A percentile compares a stretch with the other conserved stretches of the same genome.
Evolutionary conservation across 78 protist genomes (phyloP).

Genomic region (Pigoraptor vietnamica): DNA sequence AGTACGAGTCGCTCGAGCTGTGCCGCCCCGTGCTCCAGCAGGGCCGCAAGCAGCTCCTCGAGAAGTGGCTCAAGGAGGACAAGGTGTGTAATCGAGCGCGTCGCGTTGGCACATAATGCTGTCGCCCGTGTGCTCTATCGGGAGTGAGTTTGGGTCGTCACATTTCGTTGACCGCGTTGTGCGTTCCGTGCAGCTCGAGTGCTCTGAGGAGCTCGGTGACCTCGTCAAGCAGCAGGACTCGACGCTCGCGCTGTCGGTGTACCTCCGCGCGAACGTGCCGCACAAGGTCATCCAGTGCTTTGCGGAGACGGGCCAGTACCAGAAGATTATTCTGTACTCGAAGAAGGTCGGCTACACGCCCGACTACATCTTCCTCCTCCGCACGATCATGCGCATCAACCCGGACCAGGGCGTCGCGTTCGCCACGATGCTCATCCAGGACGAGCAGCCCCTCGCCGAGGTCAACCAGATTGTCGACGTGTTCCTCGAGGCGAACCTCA

Average conservation of each 20-base stretch:
- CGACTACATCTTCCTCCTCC: constrained; percentile 63
- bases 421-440: constrained; percentile 71
- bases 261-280: constrained; percentile 72
- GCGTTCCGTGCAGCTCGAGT: constrained; percentile 61
- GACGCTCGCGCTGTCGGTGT: constrained; percentile 83
- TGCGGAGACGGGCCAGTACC: constrained; percentile 82
- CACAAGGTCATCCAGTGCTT: constrained; percentile 85
- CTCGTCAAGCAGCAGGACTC: constrained; percentile 54
- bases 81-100: constrained; percentile 35
- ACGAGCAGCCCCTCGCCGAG: constrained; percentile 57
- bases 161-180: background rate
- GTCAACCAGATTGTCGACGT: constrained; percentile 74
- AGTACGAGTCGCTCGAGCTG: constrained; percentile 91
- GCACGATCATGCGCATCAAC: constrained; percentile 58
- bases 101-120: background rate
- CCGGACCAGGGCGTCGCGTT: constrained; percentile 81
- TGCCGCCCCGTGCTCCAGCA: constrained; percentile 86
- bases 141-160: background rate
- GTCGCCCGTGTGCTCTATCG: background rate
- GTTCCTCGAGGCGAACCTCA: constrained; percentile 67
- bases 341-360: constrained; percentile 74
- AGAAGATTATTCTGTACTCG: constrained; percentile 87
- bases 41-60: constrained; percentile 76
- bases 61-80: constrained; percentile 92
- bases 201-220: constrained; percentile 97